phyloP scores from a whole-genome alignment of 108 stramenopile species.

The Nannochloropsis oceanica region DNA sequence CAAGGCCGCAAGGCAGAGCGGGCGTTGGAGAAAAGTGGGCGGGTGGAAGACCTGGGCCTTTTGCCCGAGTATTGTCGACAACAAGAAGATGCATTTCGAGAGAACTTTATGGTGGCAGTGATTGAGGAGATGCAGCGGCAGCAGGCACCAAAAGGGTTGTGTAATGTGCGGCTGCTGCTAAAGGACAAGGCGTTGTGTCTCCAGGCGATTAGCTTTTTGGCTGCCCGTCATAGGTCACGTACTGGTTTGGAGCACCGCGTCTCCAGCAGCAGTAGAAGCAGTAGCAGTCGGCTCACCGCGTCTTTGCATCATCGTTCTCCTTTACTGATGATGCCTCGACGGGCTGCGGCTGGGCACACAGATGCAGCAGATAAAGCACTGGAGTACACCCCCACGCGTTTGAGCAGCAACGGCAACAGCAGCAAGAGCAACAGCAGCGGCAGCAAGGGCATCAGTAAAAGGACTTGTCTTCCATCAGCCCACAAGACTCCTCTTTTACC shows the following conservation, averaged over 20 bases:
- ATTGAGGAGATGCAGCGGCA: background rate
- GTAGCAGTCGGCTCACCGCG: no score
- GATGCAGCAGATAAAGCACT: no score
- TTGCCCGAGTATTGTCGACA: background rate
- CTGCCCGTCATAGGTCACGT: background rate
- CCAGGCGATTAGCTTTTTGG: background rate
- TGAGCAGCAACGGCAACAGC: no score
- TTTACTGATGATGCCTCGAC: no score
- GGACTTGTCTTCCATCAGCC: background rate
- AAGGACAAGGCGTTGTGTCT: background rate
- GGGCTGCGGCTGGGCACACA: no score
- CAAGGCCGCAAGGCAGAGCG: background rate
- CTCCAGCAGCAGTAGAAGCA: no score
- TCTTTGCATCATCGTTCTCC: no score
- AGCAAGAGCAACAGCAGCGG: no score
- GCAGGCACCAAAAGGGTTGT: background rate
- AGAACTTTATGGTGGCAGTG: background rate
- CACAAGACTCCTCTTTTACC: background rate
- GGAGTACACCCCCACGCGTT: no score
- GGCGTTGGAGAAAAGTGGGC: background rate
- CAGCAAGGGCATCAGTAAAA: no score
- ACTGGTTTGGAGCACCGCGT: no score
- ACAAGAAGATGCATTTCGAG: background rate
- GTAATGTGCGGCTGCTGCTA: background rate
- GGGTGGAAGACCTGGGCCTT: background rate